Percentiles rank a stretch among this genome's conserved stretches.
These are phyloP conservation scores for Trichoderma sp. DNA, from an alignment of 2,329 filamentous ascomycete genomes.

Conservation along the genomic window DNA sequence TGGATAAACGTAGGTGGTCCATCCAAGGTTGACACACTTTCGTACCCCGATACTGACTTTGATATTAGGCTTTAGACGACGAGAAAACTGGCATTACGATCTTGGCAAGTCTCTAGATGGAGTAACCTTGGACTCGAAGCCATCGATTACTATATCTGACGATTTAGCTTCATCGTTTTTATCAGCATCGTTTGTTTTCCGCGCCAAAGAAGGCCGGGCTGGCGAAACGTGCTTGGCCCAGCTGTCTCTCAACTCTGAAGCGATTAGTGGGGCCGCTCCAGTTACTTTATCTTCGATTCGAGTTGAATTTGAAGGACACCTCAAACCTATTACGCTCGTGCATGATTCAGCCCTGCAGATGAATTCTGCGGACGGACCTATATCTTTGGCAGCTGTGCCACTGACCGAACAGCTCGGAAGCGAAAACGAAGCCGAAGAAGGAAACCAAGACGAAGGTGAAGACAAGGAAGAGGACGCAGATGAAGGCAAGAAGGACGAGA, in stretches of 20 bases:
- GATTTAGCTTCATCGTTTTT: slow-evolving; percentile 56
- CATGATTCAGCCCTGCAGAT: slow-evolving; percentile 38
- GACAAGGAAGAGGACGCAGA: background rate
- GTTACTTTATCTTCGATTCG: slow-evolving; percentile 54
- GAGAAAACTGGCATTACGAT: slow-evolving; percentile 63
- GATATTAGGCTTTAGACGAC: slow-evolving; percentile 53
- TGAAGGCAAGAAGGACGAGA: slow-evolving; percentile 31
- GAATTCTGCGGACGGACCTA: slow-evolving; percentile 23
- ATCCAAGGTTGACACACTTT: background rate
- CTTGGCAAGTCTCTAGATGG: slow-evolving; percentile 58
- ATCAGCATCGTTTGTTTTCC: slow-evolving; percentile 59
- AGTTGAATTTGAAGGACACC: slow-evolving; percentile 58
- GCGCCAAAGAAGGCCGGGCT: slow-evolving; percentile 59
- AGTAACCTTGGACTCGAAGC: slow-evolving; percentile 47
- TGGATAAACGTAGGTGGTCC: slow-evolving; percentile 55
- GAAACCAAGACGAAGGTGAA: background rate
- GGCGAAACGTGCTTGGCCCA: slow-evolving; percentile 62
- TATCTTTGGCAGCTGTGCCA: slow-evolving; percentile 31
- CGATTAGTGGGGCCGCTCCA: slow-evolving; percentile 54
- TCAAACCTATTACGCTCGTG: slow-evolving; percentile 56
- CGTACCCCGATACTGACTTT: background rate
- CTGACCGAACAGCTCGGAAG: slow-evolving; percentile 35
- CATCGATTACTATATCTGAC: slow-evolving; percentile 54
- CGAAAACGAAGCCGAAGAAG: slow-evolving; percentile 18
- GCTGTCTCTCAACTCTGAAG: slow-evolving; percentile 58